Evolutionary conservation across 23 red algal genomes (phyloP), one percentile per base, ranked within the genome.

Genomic region (Chondrus crispus): DNA sequence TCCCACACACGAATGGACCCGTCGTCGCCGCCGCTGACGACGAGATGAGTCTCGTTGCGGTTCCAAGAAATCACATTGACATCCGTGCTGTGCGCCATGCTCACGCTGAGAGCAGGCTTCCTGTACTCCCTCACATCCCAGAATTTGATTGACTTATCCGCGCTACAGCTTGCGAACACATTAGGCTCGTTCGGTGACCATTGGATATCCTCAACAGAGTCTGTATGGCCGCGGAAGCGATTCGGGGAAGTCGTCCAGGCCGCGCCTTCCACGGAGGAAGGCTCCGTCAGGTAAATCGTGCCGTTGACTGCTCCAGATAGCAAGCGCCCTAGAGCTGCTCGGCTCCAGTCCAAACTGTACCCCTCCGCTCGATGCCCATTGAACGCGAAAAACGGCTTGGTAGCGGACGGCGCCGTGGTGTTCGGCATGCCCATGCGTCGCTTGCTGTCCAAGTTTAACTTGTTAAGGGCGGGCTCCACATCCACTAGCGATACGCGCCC

Each of bases 11-110:
- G 74, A 44, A 98, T 79, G 38, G 68, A 73, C 36, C 93, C 96
- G 30, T 95, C 93, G 47, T 98, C 96, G 18, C 88, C 93, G 14
- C 96, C 96, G 73, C 90, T 94, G 48, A 78, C 93, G 40, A 98
- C 49, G 42, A 95, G 73, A 89, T 95, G 93, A 2, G 84, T 93
- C 41, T 95, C 93, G 28, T 51, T 89, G 38, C 64, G 51, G 73
- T 98, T 98, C 93, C 96, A 98, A 1, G 93, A 90, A 38, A 98
- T 91, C 52, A 93, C 96, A 63, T 98, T 95, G 24, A 98, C 91
- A 64, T 98, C 96, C 2, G 46, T 35, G 26, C 90, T 83, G 71
- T 98, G 96, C 3, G 96, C 96, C 26, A 74, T 57, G 42, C 73
- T 49, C 32, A 98, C 48, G 13, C 24, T 81, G 14, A 95, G 43